Percentiles rank a stretch among this genome's conserved stretches.
Evolutionary conservation across 2,329 filamentous ascomycete genomes (phyloP).

Genomic region (Leptodontidium sp.): DNA sequence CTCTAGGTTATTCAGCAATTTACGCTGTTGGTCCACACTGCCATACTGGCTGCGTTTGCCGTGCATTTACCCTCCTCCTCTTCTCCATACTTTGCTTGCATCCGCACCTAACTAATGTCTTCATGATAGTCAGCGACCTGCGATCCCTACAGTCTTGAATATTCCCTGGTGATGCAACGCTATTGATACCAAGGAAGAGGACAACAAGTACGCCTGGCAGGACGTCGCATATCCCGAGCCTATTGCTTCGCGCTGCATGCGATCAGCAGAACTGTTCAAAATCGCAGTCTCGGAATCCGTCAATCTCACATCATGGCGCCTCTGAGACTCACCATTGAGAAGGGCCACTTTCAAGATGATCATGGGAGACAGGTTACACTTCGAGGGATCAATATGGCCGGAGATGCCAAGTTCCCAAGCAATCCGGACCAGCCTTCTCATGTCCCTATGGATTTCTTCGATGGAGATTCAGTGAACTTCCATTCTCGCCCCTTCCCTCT

Average conservation of each 20-base stretch:
- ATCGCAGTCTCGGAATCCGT: not conserved
- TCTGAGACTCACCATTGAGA: constrained; percentile 83
- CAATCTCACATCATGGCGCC: constrained; percentile 66
- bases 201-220: constrained; percentile 15
- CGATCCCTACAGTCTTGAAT: not conserved
- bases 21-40: not conserved
- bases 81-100: not conserved
- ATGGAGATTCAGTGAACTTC: constrained; percentile 91
- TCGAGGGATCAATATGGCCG: constrained; percentile 92
- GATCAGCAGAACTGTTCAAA: not conserved
- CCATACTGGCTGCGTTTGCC: not conserved
- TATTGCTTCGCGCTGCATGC: not conserved
- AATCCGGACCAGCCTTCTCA: constrained; percentile 84
- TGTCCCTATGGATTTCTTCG: constrained; percentile 80
- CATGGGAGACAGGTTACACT: constrained; percentile 86
- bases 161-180: not conserved
- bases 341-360: constrained; percentile 82
- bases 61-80: not conserved
- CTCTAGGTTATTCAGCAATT: constrained; percentile 15
- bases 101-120: no score
- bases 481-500: constrained; percentile 84
- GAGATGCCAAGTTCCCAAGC: constrained; percentile 88
- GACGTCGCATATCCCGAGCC: not conserved
- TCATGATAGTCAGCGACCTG: not conserved
- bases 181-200: constrained; percentile 1